A percentile compares a stretch with the other conserved stretches of the same genome.
phyloP scores from a whole-genome alignment of 371 early-diverging fungal species.

The Gilbertella persicaria region DNA sequence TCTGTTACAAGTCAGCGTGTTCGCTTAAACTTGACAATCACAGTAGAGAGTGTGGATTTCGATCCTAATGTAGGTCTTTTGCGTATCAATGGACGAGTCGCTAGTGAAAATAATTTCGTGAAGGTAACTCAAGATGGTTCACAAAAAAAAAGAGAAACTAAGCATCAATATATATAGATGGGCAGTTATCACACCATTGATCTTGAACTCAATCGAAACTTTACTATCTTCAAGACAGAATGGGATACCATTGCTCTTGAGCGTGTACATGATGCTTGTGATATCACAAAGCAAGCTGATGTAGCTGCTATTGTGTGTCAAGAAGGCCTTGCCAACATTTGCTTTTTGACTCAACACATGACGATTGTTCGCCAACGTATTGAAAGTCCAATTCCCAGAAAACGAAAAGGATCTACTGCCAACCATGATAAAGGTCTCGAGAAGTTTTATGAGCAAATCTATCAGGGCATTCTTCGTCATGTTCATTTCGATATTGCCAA shows the following conservation, averaged over 20 bases:
- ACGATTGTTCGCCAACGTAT: slow-evolving; percentile 94
- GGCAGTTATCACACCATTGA: slow-evolving; percentile 96
- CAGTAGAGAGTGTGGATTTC: slow-evolving; percentile 86
- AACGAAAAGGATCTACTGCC: slow-evolving; percentile 86
- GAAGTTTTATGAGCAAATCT: slow-evolving; percentile 90
- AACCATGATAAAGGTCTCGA: slow-evolving; percentile 88
- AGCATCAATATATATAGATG: slow-evolving; percentile 52
- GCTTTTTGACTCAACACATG: slow-evolving; percentile 92
- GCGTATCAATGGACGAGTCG: slow-evolving; percentile 87
- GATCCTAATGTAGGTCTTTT: slow-evolving; percentile 86
- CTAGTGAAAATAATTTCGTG: slow-evolving; percentile 86
- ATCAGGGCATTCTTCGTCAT: slow-evolving; percentile 83
- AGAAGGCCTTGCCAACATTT: slow-evolving; percentile 95
- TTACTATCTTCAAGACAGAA: slow-evolving; percentile 84
- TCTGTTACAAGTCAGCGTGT: slow-evolving; percentile 86
- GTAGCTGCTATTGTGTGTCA: slow-evolving; percentile 94
- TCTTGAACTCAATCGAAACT: slow-evolving; percentile 85
- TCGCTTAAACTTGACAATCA: slow-evolving; percentile 79
- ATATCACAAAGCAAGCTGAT: slow-evolving; percentile 90
- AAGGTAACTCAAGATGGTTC: slow-evolving; percentile 64
- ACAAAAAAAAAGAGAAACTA: not conserved
- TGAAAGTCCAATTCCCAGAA: slow-evolving; percentile 89
- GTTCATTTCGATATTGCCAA: slow-evolving; percentile 90
- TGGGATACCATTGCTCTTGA: slow-evolving; percentile 95
- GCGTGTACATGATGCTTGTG: slow-evolving; percentile 87